A percentile compares a stretch with the other conserved stretches of the same genome.
Conservation (phyloP, 2,329 filamentous ascomycete genomes). For the Aureobasidium mangrovei region DNA sequence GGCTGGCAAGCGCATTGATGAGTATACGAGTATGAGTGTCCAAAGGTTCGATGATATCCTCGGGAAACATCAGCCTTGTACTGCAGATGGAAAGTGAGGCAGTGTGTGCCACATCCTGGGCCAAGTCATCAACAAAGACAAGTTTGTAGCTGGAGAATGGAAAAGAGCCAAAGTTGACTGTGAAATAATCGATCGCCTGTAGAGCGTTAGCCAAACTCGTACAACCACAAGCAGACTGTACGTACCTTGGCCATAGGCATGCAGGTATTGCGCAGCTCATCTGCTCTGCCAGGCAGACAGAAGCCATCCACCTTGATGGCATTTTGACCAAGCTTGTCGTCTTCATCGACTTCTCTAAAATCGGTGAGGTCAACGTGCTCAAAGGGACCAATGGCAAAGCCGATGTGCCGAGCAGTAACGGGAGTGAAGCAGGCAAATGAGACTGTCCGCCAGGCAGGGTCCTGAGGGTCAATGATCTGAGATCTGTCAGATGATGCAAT, state of each 20-base stretch:
- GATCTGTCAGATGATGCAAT: conserved; percentile 19
- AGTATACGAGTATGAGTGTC: conserved; percentile 72
- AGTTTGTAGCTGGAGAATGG: conserved; percentile 89
- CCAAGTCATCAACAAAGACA: conserved; percentile 86
- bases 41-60: conserved; percentile 76
- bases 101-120: conserved; percentile 63
- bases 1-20: conserved; percentile 75
- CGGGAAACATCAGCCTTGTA: conserved; percentile 73
- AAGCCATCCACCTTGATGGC: conserved; percentile 86
- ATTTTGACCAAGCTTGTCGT: conserved; percentile 80
- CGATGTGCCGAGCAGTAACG: conserved; percentile 78
- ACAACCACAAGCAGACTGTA: conserved; percentile 15
- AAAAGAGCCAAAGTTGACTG: conserved; percentile 79
- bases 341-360: conserved; percentile 81
- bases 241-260: conserved; percentile 59
- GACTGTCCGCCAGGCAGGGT: conserved; percentile 77
- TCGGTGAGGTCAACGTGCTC: conserved; percentile 85
- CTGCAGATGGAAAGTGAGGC: conserved; percentile 84
- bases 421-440: conserved; percentile 70
- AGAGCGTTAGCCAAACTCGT: conserved; percentile 21
- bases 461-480: conserved; percentile 57
- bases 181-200: conserved; percentile 77
- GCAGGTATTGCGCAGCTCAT: conserved; percentile 80
- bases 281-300: conserved; percentile 72
- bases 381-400: conserved; percentile 90